Conservation (phyloP, 768 basidiomycete species). For the Tricholoma sp. region DNA sequence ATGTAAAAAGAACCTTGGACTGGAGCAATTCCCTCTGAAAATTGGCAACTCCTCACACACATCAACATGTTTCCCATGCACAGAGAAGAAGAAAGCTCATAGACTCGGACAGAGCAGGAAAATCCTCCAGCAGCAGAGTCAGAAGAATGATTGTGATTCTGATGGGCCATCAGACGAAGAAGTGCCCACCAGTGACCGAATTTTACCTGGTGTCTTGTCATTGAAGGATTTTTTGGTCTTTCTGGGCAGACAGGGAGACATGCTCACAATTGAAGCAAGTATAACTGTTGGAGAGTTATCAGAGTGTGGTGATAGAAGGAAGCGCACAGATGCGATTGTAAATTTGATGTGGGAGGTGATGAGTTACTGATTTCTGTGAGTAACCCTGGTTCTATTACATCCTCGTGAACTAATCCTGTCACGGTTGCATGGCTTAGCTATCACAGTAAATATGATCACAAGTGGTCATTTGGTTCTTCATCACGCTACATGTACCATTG, state of each 20-base stretch:
- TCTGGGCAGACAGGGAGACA: neutral
- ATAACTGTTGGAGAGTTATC: neutral
- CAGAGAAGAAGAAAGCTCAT: neutral
- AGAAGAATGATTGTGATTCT: neutral
- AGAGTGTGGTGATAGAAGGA: neutral
- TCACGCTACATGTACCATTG: slow-evolving; percentile 12
- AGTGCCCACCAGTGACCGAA: too few species aligned
- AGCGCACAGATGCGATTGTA: neutral
- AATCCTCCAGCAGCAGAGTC: neutral
- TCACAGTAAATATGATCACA: slow-evolving; percentile 1
- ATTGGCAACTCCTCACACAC: neutral
- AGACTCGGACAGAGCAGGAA: too few species aligned
- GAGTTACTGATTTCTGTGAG: neutral
- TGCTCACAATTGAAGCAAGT: neutral
- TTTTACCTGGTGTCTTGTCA: too few species aligned
- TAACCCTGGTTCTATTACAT: neutral
- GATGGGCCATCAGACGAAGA: too few species aligned
- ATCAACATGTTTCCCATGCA: neutral
- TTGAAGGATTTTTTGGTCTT: neutral
- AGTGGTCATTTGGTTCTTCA: neutral
- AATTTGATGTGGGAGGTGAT: neutral
- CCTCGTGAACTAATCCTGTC: too few species aligned
- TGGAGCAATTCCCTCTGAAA: neutral
- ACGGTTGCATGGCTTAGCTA: too few species aligned
- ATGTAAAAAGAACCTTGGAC: neutral